Base-by-base conservation (phyloP, 2,329 filamentous ascomycete genomes). In the Hymenoscyphus albidus region DNA sequence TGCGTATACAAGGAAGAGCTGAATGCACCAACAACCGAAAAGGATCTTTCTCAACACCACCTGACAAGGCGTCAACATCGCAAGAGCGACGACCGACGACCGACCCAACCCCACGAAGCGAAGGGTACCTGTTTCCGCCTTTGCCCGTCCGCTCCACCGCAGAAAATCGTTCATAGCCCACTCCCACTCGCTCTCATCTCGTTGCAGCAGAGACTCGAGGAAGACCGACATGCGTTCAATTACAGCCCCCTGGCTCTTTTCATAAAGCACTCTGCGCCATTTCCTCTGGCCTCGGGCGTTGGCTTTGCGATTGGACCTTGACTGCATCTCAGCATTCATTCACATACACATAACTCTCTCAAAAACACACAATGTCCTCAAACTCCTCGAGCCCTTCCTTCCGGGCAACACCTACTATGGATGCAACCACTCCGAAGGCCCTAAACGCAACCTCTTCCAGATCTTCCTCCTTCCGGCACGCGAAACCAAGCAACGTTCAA, bases 401-500 rank as follows among this genome's bases (percentile, higher is more conserved):
- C 27, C 56, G 63, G 58, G 64, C 67, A 40, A 66, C 66, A 40
- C 16, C 61, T 44, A 59, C 59, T 58, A 51, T 51, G 55, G 58
- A 57, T 44, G 59, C 55, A 22, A 64, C 65, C 44, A 61, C 65
- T 39, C 38, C 67, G 48, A 55, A 31, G 18, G 7, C 59, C 14
- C 16, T 62, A 38, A 56, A 56, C 40, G 18, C 59, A 54, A 35
- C 67, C 48, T 35, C 62, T 61, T 65, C 72, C 10, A 64, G 68
- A 62, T 48, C 69, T 35, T 68, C 70, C 16, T 66, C 67, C 10
- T 60, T 67, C 16, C 69, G 65, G 55, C 70, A 67, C 38, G 42
- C 69, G 6, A 73, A 69, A 65, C 73, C 73, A 13, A 74, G 67
- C 57, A 66, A 74, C 70, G 71, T 76, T 14, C 74, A 76, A 65